A percentile compares a stretch with the other conserved stretches of the same genome.
Conservation (phyloP, 2,329 filamentous ascomycete species). For the Coniochaeta ligniaria region DNA sequence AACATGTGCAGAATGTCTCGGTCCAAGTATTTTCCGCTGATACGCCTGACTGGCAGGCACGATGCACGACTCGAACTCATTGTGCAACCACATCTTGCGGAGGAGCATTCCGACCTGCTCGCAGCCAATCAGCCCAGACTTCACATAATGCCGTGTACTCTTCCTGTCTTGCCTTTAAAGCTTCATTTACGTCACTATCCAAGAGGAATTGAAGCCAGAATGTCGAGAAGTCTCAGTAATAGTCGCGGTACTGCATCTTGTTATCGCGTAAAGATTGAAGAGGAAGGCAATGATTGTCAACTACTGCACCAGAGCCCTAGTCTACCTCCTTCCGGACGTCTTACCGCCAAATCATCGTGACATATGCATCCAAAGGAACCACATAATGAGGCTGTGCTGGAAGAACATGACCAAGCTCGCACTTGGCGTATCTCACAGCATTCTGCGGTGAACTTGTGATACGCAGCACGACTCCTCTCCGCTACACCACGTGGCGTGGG, state of each 20-base stretch:
- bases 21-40: no score
- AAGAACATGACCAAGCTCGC: neutral
- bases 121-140: no score
- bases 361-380: neutral
- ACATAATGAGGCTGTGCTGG: neutral
- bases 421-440: neutral
- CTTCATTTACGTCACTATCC: no score
- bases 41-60: no score
- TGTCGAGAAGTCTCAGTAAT: no score
- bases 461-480: neutral
- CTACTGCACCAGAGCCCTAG: neutral
- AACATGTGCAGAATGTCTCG: neutral
- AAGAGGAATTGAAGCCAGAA: no score
- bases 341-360: neutral
- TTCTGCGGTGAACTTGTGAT: neutral
- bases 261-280: neutral
- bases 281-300: neutral
- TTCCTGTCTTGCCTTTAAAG: no score
- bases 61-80: no score
- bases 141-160: no score
- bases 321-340: neutral
- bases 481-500: neutral
- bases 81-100: no score
- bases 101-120: no score
- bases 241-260: no score